A percentile compares a stretch with the other conserved stretches of the same genome.
These are phyloP conservation scores for Citrullus mucosospermus DNA, from an alignment of 306 rosid species.

Conservation along the genomic window DNA sequence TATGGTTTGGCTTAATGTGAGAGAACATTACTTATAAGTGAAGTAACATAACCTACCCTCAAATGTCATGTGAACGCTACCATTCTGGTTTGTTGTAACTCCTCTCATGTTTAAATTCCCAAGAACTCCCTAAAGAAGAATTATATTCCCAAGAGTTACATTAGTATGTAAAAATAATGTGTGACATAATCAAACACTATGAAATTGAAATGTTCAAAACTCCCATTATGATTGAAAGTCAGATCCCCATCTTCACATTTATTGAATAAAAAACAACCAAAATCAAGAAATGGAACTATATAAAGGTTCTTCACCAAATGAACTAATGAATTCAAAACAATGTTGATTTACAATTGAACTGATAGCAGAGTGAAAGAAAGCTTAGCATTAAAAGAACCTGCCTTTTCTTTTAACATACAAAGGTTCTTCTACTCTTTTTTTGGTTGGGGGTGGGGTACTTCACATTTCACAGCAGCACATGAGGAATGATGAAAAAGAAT, in stretches of 20 bases:
- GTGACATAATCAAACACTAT: background rate
- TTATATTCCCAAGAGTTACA: background rate
- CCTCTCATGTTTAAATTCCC: background rate
- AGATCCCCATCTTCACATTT: background rate
- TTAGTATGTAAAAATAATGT: background rate
- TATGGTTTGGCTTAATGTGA: background rate
- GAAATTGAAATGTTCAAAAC: background rate
- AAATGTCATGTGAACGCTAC: background rate
- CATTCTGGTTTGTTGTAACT: background rate
- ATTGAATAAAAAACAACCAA: background rate
- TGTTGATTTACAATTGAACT: conserved; percentile 1
- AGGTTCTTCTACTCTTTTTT: background rate
- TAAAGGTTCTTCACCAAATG: background rate
- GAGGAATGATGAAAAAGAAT: background rate
- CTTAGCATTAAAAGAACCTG: background rate
- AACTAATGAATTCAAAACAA: background rate
- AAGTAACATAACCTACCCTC: background rate
- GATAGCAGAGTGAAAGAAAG: background rate
- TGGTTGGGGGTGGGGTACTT: background rate
- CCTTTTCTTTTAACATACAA: background rate
- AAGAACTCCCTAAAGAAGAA: background rate
- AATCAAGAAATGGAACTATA: background rate
- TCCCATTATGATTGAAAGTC: background rate
- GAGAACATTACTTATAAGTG: background rate
- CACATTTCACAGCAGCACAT: background rate